Base-by-base conservation (phyloP, 768 basidiomycete species). In the Cystobasidium ongulense region DNA sequence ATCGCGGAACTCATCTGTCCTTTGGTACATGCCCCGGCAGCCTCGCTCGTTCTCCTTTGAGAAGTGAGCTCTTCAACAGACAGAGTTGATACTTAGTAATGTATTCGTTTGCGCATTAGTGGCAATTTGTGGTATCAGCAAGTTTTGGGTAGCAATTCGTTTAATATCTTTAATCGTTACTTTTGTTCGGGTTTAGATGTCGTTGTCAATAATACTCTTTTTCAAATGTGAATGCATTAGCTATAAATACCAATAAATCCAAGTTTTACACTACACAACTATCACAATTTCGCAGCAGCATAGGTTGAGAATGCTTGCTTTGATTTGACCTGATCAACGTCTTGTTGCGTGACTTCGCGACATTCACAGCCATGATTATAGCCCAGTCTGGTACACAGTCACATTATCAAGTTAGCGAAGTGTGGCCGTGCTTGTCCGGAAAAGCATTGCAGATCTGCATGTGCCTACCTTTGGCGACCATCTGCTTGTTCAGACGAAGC, bases 311-410 rank as follows among this genome's bases (percentile, higher is more conserved):
- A 76, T 8, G 76, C 76, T 23, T 85, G 83, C 82, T 83, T 87
- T 38, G 89, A 87, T 82, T 88, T 90, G 75, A 90, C 89, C 81
- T 87, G 90, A 78, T 89, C 84, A 1, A 92, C 84, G 74, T 92
- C 90, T 0, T 81, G 82, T 77, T 83, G 82, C 1, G 88, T 88
- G 35, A 91, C 80, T 0, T 85, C 83, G 17, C 85, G 85, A 77
- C 86, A 88, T 78, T 68, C 66, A 10, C 54, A 25, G 2, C 50
- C 54, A 35, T 52, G 50, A n/a, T 52, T 54, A 17, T 61, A 36
- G 53, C 50, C 54, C 50, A 71, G 31, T n/a, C 33, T 52, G 50
- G 10, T 41, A 15, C 15, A 35, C 31, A 8, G 38, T 35, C 31
- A 25, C 13, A 68, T 29, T 68, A 25, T 8, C 8, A 23, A 31